Percentiles rank a stretch among this genome's conserved stretches.
Conservation (phyloP, 2,329 filamentous ascomycete genomes). For the Fusarium vanettenii region DNA sequence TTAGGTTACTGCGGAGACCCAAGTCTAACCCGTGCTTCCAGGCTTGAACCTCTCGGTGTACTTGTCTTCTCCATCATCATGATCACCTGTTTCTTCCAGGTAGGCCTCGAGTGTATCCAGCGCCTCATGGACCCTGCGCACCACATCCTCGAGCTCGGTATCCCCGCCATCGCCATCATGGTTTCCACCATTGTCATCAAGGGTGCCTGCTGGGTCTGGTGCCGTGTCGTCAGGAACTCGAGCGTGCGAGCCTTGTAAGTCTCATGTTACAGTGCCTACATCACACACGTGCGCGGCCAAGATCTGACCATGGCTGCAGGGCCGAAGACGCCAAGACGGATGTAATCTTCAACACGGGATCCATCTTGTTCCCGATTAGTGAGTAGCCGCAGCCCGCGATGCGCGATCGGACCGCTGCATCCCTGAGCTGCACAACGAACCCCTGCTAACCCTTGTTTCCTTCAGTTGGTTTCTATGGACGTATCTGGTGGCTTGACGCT, state of each 20-base stretch:
- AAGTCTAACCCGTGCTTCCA: slow-evolving; percentile 44
- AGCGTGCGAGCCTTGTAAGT: slow-evolving; percentile 81
- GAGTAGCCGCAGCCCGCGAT: slow-evolving; percentile 40
- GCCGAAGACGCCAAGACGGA: slow-evolving; percentile 72
- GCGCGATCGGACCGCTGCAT: slow-evolving; percentile 4
- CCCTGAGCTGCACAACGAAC: neutral
- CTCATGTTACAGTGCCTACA: slow-evolving; percentile 1
- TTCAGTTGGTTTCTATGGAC: slow-evolving; percentile 76
- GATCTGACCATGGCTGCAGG: slow-evolving; percentile 42
- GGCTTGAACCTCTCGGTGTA: slow-evolving; percentile 83
- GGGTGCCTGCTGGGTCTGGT: slow-evolving; percentile 87
- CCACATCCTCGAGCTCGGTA: slow-evolving; percentile 76
- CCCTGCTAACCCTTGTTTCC: slow-evolving; percentile 25
- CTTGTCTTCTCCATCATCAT: slow-evolving; percentile 87
- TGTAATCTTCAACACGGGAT: slow-evolving; percentile 91
- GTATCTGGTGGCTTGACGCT: slow-evolving; percentile 86
- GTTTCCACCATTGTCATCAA: slow-evolving; percentile 84
- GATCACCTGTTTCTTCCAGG: slow-evolving; percentile 86
- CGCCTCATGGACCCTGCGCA: slow-evolving; percentile 71
- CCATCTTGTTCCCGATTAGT: slow-evolving; percentile 85
- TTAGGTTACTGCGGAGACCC: neutral
- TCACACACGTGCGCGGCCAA: neutral
- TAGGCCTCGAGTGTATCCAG: slow-evolving; percentile 76
- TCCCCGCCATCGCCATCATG: slow-evolving; percentile 84
- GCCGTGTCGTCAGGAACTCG: slow-evolving; percentile 85